phyloP scores from a whole-genome alignment of 768 basidiomycete genomes.

The Auricularia auricula-judae region DNA sequence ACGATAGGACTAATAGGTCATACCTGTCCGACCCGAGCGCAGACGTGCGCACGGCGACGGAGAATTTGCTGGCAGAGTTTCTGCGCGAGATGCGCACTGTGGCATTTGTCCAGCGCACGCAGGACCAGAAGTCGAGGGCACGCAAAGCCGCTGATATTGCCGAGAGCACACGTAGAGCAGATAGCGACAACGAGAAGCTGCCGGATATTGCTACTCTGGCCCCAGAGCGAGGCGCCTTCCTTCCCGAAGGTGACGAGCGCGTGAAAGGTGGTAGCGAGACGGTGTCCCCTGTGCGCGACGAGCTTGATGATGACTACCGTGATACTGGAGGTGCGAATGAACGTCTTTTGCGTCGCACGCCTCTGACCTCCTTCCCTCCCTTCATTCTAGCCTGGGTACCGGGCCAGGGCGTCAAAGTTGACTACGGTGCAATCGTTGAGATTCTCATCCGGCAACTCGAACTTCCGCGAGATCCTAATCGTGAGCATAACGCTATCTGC shows the following conservation, averaged over 20 bases:
- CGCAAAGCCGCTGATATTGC: slow-evolving; percentile 27
- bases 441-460: slow-evolving; percentile 84
- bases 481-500: not conserved
- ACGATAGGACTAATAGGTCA: slow-evolving; percentile 39
- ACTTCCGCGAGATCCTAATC: slow-evolving; percentile 45
- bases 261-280: slow-evolving; percentile 38
- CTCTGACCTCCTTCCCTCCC: too few species aligned
- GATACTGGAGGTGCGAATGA: slow-evolving; percentile 40
- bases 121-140: slow-evolving; percentile 42
- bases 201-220: slow-evolving; percentile 49
- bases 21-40: slow-evolving; percentile 86
- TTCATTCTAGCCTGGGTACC: slow-evolving; percentile 58
- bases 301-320: slow-evolving; percentile 42
- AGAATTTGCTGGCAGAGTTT: slow-evolving; percentile 81
- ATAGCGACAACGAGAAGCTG: slow-evolving; percentile 36
- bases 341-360: too few species aligned
- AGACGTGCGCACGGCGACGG: slow-evolving; percentile 86
- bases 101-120: slow-evolving; percentile 56
- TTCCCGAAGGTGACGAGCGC: slow-evolving; percentile 23
- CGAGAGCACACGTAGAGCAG: slow-evolving; percentile 33
- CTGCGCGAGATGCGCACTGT: slow-evolving; percentile 85
- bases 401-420: slow-evolving; percentile 86
- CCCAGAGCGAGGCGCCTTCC: slow-evolving; percentile 38
- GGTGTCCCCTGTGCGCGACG: slow-evolving; percentile 20
- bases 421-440: slow-evolving; percentile 86